Base-by-base conservation (phyloP, 2,329 filamentous ascomycete genomes). In the Conoideocrella luteorostrata region DNA sequence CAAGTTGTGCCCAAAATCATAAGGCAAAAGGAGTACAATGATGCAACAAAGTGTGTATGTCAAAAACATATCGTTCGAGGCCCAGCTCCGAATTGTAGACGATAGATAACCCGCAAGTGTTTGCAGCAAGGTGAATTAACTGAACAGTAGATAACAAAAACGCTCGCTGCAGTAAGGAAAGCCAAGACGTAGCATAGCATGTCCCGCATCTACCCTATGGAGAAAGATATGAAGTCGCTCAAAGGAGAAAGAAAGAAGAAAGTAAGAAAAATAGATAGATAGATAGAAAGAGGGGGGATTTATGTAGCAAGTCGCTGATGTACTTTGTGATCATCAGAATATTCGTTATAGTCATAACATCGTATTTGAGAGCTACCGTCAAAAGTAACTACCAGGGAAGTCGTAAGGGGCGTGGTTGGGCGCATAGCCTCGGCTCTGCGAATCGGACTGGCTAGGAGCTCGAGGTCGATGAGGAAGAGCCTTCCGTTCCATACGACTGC, bases 391-490 rank as follows among this genome's bases (percentile, higher is more conserved):
- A 24, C 55, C 53, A 22, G 54, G 49, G 46, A 58, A 56, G 11
- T 63, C 58, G 45, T 63, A 64, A 17, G 50, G 49, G 3, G 47
- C 51, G 23, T 52, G 50, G 6, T 39, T 54, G 18, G 55, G 56
- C 28, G 55, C 48, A 45, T 66, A 65, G 30, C 58, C 53, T 21
- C 63, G 60, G 45, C 58, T 61, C 39, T 62, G 59, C 13, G 73
- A 74, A 45, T 68, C 68, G 3, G 74, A 67, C 46, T 75, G 74
- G 46, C 75, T 79, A 24, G 64, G 66, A 17, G 71, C 66, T 43
- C 70, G 73, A 44, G 59, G 59, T 37, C 70, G 72, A 47, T 67
- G 60, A 21, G 68, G 58, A 10, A 74, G 64, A 7, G 61, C 57
- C 50, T 61, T 63, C 22, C 69, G 65, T 18, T 74, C 73, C 17